These are phyloP conservation scores for Starmerella scarabaei DNA, from an alignment of 805 yeast genomes.

Conservation along the genomic window DNA sequence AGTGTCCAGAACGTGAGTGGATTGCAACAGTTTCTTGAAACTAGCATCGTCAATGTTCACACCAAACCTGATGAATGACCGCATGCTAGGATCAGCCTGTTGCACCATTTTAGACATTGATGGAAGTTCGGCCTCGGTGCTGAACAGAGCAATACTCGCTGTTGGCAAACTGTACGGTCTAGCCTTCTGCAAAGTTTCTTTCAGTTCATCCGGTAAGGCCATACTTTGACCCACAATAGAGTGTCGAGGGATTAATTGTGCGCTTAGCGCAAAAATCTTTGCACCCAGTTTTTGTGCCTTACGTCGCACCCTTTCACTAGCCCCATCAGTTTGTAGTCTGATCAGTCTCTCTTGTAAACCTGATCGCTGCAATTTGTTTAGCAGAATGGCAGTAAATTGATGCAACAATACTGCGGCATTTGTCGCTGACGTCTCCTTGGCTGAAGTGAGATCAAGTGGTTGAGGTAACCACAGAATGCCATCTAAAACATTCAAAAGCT, in stretches of 20 bases:
- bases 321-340: constrained; percentile 29
- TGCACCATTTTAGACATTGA: background rate
- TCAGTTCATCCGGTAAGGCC: constrained; percentile 19
- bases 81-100: constrained; percentile 6
- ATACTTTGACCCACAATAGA: constrained; percentile 10
- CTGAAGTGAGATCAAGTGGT: constrained; percentile 21
- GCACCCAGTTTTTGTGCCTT: constrained; percentile 56
- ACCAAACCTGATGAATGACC: constrained; percentile 26
- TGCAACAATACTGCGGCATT: constrained; percentile 26
- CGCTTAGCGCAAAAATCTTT: constrained; percentile 45
- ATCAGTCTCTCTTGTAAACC: constrained; percentile 35
- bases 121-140: constrained; percentile 31
- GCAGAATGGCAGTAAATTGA: constrained; percentile 54
- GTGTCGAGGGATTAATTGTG: constrained; percentile 39
- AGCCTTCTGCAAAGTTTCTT: constrained; percentile 11
- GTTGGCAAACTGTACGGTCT: constrained; percentile 14
- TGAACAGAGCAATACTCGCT: constrained; percentile 33
- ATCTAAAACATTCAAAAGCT: constrained; percentile 56
- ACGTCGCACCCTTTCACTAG: constrained; percentile 35
- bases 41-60: constrained; percentile 47
- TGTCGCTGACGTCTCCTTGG: constrained; percentile 28
- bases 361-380: constrained; percentile 42
- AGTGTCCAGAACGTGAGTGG: constrained; percentile 60
- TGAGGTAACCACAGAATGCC: constrained; percentile 48
- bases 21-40: constrained; percentile 50